Percentiles rank a stretch among this genome's conserved stretches.
Conservation (phyloP, 371 early-diverging fungal species). For the Dichotomocladium elegans region DNA sequence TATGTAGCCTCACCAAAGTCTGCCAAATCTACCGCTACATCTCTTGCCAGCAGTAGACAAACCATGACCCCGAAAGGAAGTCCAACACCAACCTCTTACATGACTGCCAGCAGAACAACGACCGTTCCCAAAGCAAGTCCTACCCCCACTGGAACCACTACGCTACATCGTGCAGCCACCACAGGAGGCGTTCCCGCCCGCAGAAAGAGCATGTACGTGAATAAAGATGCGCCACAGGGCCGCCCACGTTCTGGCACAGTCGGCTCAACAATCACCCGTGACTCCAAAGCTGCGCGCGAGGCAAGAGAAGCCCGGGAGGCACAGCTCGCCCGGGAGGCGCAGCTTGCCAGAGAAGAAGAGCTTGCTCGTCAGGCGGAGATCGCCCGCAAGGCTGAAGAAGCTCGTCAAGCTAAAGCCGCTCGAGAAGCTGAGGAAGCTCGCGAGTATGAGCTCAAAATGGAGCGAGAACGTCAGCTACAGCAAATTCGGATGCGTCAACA, state of each 20-base stretch:
- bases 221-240: constrained; percentile 1
- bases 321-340: not conserved
- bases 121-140: constrained; percentile 1
- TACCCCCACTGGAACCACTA: not conserved
- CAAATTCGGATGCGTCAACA: constrained; percentile 7
- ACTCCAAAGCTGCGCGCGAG: constrained; percentile 1
- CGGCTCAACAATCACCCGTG: not conserved
- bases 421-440: constrained; percentile 7
- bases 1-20: constrained; percentile 2
- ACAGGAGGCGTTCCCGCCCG: not conserved
- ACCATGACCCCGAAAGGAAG: not conserved
- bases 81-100: not conserved
- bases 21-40: constrained; percentile 6
- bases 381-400: constrained; percentile 4
- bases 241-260: constrained; percentile 8
- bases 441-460: constrained; percentile 9
- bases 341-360: constrained; percentile 1
- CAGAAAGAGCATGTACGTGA: constrained; percentile 8
- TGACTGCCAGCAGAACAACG: not conserved
- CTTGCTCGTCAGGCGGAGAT: not conserved
- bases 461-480: constrained; percentile 7
- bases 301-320: constrained; percentile 3
- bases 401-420: constrained; percentile 8
- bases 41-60: not conserved
- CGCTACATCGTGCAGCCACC: constrained; percentile 4